A percentile compares a stretch with the other conserved stretches of the same genome.
These are phyloP conservation scores for Fonsecaea nubica DNA, from an alignment of 2,329 filamentous ascomycete genomes.

Conservation along the genomic window DNA sequence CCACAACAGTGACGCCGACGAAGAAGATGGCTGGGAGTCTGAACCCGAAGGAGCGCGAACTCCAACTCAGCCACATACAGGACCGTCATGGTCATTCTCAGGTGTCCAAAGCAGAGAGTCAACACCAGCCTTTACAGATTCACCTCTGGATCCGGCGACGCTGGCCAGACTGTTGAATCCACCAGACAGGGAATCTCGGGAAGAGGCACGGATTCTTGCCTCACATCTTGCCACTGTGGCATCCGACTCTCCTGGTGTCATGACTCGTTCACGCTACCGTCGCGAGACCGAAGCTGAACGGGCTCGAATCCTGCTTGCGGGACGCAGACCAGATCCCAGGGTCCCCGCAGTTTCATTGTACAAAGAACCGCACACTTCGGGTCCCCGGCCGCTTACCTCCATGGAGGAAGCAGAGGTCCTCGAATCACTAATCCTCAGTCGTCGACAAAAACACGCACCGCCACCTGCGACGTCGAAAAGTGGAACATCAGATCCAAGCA, in stretches of 20 bases:
- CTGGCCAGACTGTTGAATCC: slow-evolving; percentile 85
- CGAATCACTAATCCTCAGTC: slow-evolving; percentile 65
- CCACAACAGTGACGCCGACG: slow-evolving; percentile 55
- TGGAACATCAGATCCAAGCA: slow-evolving; percentile 14
- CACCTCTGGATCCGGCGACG: slow-evolving; percentile 68
- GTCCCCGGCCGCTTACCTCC: slow-evolving; percentile 45
- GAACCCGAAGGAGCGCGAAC: slow-evolving; percentile 66
- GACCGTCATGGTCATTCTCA: slow-evolving; percentile 39
- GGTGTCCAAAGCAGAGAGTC: slow-evolving; percentile 48
- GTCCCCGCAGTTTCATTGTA: slow-evolving; percentile 51
- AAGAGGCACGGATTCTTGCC: slow-evolving; percentile 80
- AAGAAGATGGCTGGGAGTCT: slow-evolving; percentile 58
- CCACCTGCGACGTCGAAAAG: slow-evolving; percentile 17
- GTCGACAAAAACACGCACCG: slow-evolving; percentile 49
- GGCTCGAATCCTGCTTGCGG: slow-evolving; percentile 68
- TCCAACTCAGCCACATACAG: slow-evolving; percentile 72
- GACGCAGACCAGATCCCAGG: slow-evolving; percentile 43
- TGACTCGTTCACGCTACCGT: slow-evolving; percentile 82
- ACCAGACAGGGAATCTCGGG: slow-evolving; percentile 74
- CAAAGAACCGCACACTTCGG: slow-evolving; percentile 22
- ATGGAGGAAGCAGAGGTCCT: slow-evolving; percentile 65
- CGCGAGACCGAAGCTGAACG: slow-evolving; percentile 72
- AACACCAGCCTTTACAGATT: slow-evolving; percentile 61
- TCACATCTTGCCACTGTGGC: slow-evolving; percentile 66
- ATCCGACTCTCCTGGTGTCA: slow-evolving; percentile 53